Conservation (phyloP, 192 early-diverging fungal species). For the Chytriomyces sp. region DNA sequence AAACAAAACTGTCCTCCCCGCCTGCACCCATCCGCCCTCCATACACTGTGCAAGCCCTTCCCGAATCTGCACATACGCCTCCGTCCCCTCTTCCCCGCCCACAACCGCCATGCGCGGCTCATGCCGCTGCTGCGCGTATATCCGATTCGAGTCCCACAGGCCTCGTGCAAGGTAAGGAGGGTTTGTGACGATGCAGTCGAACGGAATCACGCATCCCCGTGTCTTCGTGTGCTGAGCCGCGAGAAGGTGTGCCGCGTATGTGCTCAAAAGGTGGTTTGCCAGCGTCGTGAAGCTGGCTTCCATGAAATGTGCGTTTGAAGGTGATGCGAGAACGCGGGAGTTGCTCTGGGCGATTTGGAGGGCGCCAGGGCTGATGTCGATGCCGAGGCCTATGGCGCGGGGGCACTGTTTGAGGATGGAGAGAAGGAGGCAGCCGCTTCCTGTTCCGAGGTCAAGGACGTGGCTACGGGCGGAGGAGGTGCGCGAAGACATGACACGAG, state of each 20-base stretch:
- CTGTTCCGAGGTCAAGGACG: constrained; percentile 75
- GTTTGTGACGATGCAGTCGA: constrained; percentile 72
- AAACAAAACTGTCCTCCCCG: constrained; percentile 14
- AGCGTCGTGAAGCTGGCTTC: not conserved
- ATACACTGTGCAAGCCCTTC: not conserved
- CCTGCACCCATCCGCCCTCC: not conserved
- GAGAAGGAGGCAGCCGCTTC: constrained; percentile 70
- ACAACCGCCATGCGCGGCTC: constrained; percentile 71
- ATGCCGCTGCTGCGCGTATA: constrained; percentile 44
- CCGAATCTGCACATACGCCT: constrained; percentile 51
- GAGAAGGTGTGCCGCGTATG: not conserved
- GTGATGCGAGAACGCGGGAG: not conserved
- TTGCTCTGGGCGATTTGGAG: constrained; percentile 14
- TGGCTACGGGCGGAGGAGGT: constrained; percentile 2
- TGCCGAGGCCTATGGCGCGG: constrained; percentile 54
- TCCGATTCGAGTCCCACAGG: constrained; percentile 31
- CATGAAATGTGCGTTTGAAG: not conserved
- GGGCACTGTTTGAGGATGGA: constrained; percentile 50
- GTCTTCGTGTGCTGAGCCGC: constrained; percentile 52
- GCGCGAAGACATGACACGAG: not conserved
- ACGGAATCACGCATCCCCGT: constrained; percentile 25
- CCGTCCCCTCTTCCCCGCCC: constrained; percentile 64
- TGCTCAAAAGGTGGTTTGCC: not conserved
- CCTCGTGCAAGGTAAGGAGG: constrained; percentile 67
- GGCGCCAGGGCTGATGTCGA: constrained; percentile 47